Conservation (phyloP, 164 flowering plant species). For the Vitis vinifera region DNA sequence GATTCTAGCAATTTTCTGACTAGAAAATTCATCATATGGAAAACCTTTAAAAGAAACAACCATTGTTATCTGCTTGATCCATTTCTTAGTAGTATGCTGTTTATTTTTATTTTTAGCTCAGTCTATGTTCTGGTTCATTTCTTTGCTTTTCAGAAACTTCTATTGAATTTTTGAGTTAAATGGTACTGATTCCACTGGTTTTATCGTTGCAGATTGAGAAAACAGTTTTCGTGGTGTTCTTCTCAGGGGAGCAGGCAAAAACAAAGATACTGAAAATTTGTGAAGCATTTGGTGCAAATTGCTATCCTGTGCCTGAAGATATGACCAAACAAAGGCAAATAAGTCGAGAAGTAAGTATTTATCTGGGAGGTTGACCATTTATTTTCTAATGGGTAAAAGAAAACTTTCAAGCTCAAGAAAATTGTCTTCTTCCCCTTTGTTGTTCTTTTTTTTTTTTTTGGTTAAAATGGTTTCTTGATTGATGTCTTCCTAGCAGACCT, state of each 20-base stretch:
- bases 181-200: background rate
- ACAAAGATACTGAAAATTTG: constrained; percentile 91
- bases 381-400: background rate
- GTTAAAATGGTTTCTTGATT: too few species aligned
- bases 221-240: constrained; percentile 89
- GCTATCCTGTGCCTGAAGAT: constrained; percentile 97
- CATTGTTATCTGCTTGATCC: background rate
- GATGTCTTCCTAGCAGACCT: too few species aligned
- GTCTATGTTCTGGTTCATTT: too few species aligned
- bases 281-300: constrained; percentile 98
- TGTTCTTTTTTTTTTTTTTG: background rate
- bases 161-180: background rate
- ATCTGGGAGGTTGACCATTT: background rate
- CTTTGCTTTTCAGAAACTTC: too few species aligned
- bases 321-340: constrained; percentile 80
- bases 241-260: constrained; percentile 97
- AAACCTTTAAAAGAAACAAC: too few species aligned
- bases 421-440: background rate
- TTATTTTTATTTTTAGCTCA: background rate
- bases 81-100: background rate
- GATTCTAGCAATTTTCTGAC: too few species aligned
- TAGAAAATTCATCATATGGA: too few species aligned
- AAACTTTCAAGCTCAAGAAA: background rate
- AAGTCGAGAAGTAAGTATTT: constrained; percentile 67
- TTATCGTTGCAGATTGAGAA: constrained; percentile 74